Percentiles rank a stretch among this genome's conserved stretches.
These are phyloP conservation scores for Fimicolochytrium jonesii DNA, from an alignment of 192 early-diverging fungal genomes.

Conservation along the genomic window DNA sequence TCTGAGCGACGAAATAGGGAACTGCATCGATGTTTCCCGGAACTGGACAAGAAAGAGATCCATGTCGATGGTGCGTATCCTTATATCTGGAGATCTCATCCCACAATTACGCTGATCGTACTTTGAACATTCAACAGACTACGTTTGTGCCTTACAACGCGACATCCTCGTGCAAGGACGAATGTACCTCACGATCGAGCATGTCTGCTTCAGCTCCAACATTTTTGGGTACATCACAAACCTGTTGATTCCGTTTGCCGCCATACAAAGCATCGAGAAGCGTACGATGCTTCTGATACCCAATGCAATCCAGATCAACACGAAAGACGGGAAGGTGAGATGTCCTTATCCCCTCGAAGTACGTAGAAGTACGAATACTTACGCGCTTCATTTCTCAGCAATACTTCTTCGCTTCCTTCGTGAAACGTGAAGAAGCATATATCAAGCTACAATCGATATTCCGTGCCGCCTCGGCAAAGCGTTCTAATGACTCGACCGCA, in stretches of 20 bases:
- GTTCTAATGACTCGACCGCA: too few relatives aligned
- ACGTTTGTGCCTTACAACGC: slow-evolving; percentile 74
- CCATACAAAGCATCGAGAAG: slow-evolving; percentile 15
- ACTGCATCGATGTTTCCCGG: slow-evolving; percentile 10
- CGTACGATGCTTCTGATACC: slow-evolving; percentile 12
- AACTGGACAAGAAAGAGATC: not conserved
- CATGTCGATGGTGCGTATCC: slow-evolving; percentile 23
- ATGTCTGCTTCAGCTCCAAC: slow-evolving; percentile 83
- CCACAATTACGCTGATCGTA: not conserved
- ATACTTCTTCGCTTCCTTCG: slow-evolving; percentile 22
- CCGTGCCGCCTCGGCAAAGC: not conserved
- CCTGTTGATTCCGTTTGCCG: slow-evolving; percentile 9
- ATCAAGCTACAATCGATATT: slow-evolving; percentile 3
- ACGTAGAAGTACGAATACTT: not conserved
- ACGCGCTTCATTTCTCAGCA: not conserved
- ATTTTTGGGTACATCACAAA: slow-evolving; percentile 65
- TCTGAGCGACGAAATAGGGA: slow-evolving; percentile 14
- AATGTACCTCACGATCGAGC: slow-evolving; percentile 74
- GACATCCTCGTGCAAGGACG: slow-evolving; percentile 87
- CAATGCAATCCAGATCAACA: slow-evolving; percentile 13
- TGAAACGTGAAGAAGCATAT: slow-evolving; percentile 13
- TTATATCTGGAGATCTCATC: not conserved
- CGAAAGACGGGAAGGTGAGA: slow-evolving; percentile 6
- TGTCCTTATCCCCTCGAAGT: not conserved
- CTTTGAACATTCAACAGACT: slow-evolving; percentile 1